These are phyloP conservation scores for Erodium chrysanthum DNA, from an alignment of 441 rosid species.

Conservation along the genomic window DNA sequence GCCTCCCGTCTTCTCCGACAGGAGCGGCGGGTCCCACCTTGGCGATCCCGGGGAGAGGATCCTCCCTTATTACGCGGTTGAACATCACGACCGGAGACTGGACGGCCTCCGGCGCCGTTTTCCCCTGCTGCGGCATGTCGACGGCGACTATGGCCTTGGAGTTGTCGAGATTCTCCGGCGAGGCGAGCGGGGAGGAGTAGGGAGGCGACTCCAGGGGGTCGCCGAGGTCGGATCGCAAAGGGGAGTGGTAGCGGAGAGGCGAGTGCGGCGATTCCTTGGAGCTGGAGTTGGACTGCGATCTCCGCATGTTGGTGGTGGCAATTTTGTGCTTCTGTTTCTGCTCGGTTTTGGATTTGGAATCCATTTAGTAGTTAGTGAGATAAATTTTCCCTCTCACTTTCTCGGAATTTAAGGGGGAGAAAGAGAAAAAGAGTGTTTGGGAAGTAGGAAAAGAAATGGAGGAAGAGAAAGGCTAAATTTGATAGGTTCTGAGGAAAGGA, in stretches of 20 bases:
- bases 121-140: slow-evolving; percentile 8
- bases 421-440: background rate
- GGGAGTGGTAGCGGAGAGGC: slow-evolving; percentile 67
- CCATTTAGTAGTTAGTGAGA: background rate
- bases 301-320: slow-evolving; percentile 30
- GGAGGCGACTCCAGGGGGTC: slow-evolving; percentile 52
- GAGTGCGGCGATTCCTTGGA: slow-evolving; percentile 56
- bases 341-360: background rate
- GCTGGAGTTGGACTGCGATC: slow-evolving; percentile 28
- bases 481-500: slow-evolving; percentile 9
- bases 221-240: slow-evolving; percentile 58
- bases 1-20: slow-evolving; percentile 23
- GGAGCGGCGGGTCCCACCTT: slow-evolving; percentile 19
- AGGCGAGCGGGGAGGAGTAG: slow-evolving; percentile 50
- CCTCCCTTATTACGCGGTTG: slow-evolving; percentile 39
- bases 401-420: slow-evolving; percentile 21
- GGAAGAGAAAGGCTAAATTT: slow-evolving; percentile 8
- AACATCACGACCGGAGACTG: slow-evolving; percentile 18
- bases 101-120: no score
- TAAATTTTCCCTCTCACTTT: slow-evolving; percentile 6
- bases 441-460: background rate
- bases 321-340: slow-evolving; percentile 16
- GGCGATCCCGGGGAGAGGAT: slow-evolving; percentile 21
- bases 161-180: slow-evolving; percentile 41
- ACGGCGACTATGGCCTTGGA: slow-evolving; percentile 39